Evolutionary conservation across 305 asterid genomes (phyloP), one percentile per base, ranked within the genome.

Genomic region (Ajuga reptans): DNA sequence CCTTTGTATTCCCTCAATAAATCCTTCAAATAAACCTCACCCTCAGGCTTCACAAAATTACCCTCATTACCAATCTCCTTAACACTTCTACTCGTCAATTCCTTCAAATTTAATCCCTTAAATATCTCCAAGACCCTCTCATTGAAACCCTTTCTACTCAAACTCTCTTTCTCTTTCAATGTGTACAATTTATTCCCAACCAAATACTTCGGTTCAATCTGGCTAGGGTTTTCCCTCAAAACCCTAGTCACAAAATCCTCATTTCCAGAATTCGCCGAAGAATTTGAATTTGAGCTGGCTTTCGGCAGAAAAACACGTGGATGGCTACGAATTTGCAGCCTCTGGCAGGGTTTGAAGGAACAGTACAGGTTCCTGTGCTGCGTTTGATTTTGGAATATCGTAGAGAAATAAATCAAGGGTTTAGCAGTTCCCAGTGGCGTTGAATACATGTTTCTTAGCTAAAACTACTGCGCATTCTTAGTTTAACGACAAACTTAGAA

Each of bases 161-260:
- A 68, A 31, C 60, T 65, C 83, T 91, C 93, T 87, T 85, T 93
- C 72, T 93, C 99, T 66, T 79, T 87, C 80, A 76, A 75, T 47
- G 97, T 87, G 78, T 86, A 89, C 49, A 93, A 59, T 71, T 80
- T 85, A 66, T 91, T 71, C 68, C 97, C 96, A 78, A 93, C 62
- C 73, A 84, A 70, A 59, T 85, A 89, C 66, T 72, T 89, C 79
- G 97, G 90, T 74, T 91, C 99, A 57, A 93, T 81, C 76, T 87
- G 99, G 81, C 92, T 80, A 42, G 99, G 99, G 80, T 91, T 93
- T 75, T 91, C 93, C 76, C 83, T 81, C 85, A 93, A 80, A 81
- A 90, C 89, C 88, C 86, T 84, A n/a, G 95, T 74, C 71, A 90
- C 87, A 72, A 88, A 92, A 81, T 92, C 98, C 72, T 86, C 97